Conservation (phyloP, 495 filamentous ascomycete genomes). For the Xylaria bambusicola region DNA sequence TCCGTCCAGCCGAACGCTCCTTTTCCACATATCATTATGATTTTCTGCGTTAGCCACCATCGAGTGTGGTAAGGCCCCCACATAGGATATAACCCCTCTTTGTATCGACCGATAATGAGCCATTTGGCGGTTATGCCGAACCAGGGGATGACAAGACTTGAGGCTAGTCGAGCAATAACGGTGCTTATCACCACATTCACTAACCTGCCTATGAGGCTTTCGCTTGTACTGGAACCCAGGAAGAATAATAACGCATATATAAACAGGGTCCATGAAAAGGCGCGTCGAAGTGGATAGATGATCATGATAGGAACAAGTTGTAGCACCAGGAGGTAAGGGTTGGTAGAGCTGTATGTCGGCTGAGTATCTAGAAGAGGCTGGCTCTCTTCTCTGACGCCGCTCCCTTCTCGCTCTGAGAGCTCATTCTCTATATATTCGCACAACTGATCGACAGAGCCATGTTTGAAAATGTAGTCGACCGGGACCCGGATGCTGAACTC, state of each 20-base stretch:
- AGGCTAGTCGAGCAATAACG: conserved; percentile 31
- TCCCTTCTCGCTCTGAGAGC: conserved; percentile 18
- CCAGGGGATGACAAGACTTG: conserved; percentile 33
- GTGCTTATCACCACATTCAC: conserved; percentile 38
- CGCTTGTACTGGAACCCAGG: conserved; percentile 24
- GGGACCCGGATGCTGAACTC: conserved; percentile 39
- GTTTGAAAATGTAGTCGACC: conserved; percentile 43
- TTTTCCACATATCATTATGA: conserved; percentile 39
- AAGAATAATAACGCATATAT: conserved; percentile 35
- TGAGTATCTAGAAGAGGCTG: conserved; percentile 26
- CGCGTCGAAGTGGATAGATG: conserved; percentile 41
- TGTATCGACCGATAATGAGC: conserved; percentile 46
- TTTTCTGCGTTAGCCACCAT: conserved; percentile 53
- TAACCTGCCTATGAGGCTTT: conserved; percentile 34
- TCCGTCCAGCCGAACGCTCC: conserved; percentile 40
- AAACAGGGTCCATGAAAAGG: conserved; percentile 44
- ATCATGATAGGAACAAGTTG: conserved; percentile 41
- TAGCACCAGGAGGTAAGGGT: conserved; percentile 38
- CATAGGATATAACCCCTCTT: conserved; percentile 49
- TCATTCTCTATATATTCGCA: conserved; percentile 27
- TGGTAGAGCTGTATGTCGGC: conserved; percentile 43
- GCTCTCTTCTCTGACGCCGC: conserved; percentile 11
- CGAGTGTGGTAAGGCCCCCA: conserved; percentile 51
- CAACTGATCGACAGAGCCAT: conserved; percentile 34
- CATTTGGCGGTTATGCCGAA: conserved; percentile 45